Evolutionary conservation across 768 basidiomycete genomes (phyloP).

Genomic region (Hericium alpestre): DNA sequence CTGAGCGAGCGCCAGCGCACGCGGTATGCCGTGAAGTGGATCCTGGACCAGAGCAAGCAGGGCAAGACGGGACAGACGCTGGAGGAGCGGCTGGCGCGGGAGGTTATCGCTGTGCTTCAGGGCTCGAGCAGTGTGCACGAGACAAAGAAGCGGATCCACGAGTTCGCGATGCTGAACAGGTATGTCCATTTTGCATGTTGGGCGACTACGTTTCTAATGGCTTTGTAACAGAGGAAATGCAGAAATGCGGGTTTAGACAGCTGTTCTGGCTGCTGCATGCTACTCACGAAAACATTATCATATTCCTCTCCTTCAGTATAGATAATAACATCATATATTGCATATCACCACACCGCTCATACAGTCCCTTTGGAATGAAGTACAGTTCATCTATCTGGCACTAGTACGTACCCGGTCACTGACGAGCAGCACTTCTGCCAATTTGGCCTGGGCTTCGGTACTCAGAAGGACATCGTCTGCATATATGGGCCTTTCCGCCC

Average conservation of each 20-base stretch:
- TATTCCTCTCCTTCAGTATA: too few relatives aligned
- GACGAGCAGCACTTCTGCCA: too few relatives aligned
- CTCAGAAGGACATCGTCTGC: too few relatives aligned
- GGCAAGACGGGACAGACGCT: constrained; percentile 41
- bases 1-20: constrained; percentile 75
- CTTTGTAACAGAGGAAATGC: constrained; percentile 8
- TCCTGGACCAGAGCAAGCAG: constrained; percentile 51
- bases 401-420: too few relatives aligned
- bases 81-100: constrained; percentile 66
- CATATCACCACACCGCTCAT: too few relatives aligned
- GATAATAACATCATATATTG: too few relatives aligned
- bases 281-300: too few relatives aligned
- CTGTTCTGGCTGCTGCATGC: too few relatives aligned
- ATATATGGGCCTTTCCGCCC: too few relatives aligned
- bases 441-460: too few relatives aligned
- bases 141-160: constrained; percentile 55
- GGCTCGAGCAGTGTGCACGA: constrained; percentile 48
- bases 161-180: constrained; percentile 69
- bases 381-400: too few relatives aligned
- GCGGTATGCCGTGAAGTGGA: constrained; percentile 58
- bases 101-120: constrained; percentile 63
- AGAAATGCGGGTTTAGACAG: constrained; percentile 4
- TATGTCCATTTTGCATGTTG: constrained; percentile 24
- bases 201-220: neutral
- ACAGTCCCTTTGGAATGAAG: too few relatives aligned